Base-by-base conservation (phyloP, 257 asterid species). In the Ligustrum vulgare region DNA sequence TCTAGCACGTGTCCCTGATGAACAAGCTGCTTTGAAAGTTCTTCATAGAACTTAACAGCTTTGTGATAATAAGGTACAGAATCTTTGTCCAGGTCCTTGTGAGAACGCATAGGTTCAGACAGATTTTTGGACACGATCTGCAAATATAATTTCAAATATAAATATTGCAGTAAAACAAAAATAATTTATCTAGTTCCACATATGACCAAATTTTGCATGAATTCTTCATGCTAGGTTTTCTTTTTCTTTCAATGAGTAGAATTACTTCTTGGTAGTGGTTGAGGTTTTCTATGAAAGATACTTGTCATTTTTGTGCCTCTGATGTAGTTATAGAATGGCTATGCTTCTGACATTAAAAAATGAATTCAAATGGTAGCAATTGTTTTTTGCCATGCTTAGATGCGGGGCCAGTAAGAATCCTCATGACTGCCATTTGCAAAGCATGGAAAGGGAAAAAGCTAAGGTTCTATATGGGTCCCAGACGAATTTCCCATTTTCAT, bases 1-100 rank as follows among this genome's bases (percentile, higher is more conserved):
- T 95, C 99, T 39, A 95, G 87, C 78, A 91, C 99, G 49, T 95
- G 99, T 25, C 99, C 99, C 86, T 95, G 99, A 80, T 89, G 94
- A 84, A 95, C 93, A 77, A 95, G 96, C 82, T 93, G 99, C 86
- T 90, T 95, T 25, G 98, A 87, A 75, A 93, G 87, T 73, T 84
- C 82, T 85, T 95, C 99, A 79, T 95, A 95, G 77, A 92, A 91
- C 79, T 90, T 95, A 76, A 87, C 98, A 60, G 98, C 97, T 80
- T 95, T 95, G 77, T 95, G 97, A 82, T 83, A 90, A 75, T 82
- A 85, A 31, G 96, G 96, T 20, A 91, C 98, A 78, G 98, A 88
- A 86, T 95, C 99, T 86, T 95, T 95, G 82, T 95, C 99, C 86
- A 95, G 86, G 79, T 95, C 99, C 89, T 93, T 93, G 81, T 93